Conservation (phyloP, 495 filamentous ascomycete species). For the Penicillium robsamsonii region DNA sequence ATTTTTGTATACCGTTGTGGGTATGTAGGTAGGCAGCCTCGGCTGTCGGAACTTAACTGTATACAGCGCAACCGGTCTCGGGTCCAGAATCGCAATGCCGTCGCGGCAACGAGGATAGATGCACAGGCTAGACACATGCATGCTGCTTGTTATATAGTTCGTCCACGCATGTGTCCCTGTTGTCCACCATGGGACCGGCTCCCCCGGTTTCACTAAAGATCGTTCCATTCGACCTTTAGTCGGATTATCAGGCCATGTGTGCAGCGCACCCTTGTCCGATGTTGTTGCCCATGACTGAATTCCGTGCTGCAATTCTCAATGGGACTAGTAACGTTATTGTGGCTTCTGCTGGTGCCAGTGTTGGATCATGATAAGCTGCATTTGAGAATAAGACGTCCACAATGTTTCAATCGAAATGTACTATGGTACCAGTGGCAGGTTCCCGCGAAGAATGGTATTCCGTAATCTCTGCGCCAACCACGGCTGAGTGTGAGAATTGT, state of each 20-base stretch:
- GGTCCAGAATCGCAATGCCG: not conserved
- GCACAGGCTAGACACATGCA: not conserved
- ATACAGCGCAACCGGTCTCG: not conserved
- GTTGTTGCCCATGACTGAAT: too few relatives aligned
- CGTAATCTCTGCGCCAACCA: not conserved
- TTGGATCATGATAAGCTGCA: too few relatives aligned
- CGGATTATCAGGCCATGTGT: too few relatives aligned
- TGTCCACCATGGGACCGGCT: not conserved
- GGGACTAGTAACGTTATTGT: too few relatives aligned
- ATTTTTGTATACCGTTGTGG: not conserved
- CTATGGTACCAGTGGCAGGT: constrained; percentile 11
- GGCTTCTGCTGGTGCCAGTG: not conserved
- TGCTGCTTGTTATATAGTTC: not conserved
- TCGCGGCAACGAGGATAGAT: not conserved
- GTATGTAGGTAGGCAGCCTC: not conserved
- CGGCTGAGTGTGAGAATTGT: not conserved
- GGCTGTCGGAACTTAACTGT: not conserved
- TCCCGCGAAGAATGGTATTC: constrained; percentile 9
- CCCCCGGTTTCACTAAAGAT: not conserved
- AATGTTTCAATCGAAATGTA: not conserved
- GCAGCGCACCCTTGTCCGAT: too few relatives aligned
- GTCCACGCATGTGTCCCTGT: not conserved
- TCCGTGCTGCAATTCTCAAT: too few relatives aligned
- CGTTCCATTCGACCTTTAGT: too few relatives aligned
- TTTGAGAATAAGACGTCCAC: too few relatives aligned